These are phyloP conservation scores for Coemansia sp. DNA, from an alignment of 192 early-diverging fungal genomes.

Conservation along the genomic window DNA sequence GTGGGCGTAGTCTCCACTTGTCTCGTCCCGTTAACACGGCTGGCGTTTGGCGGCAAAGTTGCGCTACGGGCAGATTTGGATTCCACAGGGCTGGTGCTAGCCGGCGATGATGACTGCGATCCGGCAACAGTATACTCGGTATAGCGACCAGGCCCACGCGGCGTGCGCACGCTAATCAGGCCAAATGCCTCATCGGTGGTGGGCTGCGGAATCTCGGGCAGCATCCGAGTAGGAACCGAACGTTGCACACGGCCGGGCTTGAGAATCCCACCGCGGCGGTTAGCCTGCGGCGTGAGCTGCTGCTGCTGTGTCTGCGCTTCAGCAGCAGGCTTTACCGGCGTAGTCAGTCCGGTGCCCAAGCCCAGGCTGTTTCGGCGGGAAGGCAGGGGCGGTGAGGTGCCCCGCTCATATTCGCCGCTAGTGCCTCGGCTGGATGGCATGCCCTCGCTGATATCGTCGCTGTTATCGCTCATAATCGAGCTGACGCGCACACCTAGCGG, in stretches of 20 bases:
- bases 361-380: slow-evolving; percentile 1
- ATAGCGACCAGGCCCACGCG: slow-evolving; percentile 7
- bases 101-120: neutral
- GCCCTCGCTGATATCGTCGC: neutral
- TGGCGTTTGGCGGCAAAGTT: slow-evolving; percentile 1
- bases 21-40: neutral
- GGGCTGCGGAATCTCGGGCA: neutral
- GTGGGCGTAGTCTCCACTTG: neutral
- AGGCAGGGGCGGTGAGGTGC: neutral
- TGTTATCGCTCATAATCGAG: neutral
- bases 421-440: neutral
- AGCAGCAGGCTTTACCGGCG: neutral
- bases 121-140: slow-evolving; percentile 4
- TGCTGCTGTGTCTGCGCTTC: neutral
- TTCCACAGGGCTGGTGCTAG: neutral
- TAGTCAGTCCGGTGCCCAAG: neutral
- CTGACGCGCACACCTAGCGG: neutral
- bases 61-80: slow-evolving; percentile 1
- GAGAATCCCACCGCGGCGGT: slow-evolving; percentile 30
- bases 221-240: slow-evolving; percentile 1
- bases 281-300: slow-evolving; percentile 42
- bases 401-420: slow-evolving; percentile 1
- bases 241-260: slow-evolving; percentile 31
- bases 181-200: neutral
- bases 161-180: slow-evolving; percentile 1